Evolutionary conservation across 2,329 filamentous ascomycete genomes (phyloP).

Genomic region (Colletotrichum echinochloae): DNA sequence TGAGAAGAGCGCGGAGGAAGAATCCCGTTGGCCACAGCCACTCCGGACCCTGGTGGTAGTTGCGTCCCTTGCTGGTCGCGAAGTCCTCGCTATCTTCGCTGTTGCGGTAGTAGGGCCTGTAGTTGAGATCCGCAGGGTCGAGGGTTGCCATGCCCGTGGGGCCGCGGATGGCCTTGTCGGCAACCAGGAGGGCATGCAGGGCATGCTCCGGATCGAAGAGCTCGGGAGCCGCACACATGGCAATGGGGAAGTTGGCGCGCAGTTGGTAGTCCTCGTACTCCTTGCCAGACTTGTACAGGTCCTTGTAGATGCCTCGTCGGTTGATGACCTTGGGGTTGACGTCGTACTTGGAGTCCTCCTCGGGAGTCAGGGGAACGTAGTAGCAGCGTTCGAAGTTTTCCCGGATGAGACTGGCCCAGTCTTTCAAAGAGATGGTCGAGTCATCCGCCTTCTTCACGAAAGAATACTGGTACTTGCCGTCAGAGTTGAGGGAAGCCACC

Average conservation of each 20-base stretch:
- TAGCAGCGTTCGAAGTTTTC: conserved; percentile 92
- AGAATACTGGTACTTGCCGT: conserved; percentile 78
- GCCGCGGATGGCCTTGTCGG: conserved; percentile 83
- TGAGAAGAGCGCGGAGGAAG: conserved; percentile 90
- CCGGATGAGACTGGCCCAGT: conserved; percentile 86
- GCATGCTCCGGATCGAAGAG: conserved; percentile 86
- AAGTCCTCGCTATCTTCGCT: conserved; percentile 93
- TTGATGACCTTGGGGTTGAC: conserved; percentile 85
- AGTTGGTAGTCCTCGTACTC: conserved; percentile 98
- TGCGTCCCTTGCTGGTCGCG: conserved; percentile 90
- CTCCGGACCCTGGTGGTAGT: conserved; percentile 98
- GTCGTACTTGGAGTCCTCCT: conserved; percentile 82
- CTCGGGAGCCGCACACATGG: conserved; percentile 92
- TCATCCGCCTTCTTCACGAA: conserved; percentile 77
- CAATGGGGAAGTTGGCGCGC: conserved; percentile 92
- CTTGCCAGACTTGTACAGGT: conserved; percentile 92
- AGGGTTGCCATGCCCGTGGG: conserved; percentile 96
- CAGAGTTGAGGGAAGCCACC: conserved; percentile 75
- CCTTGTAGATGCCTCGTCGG: conserved; percentile 97
- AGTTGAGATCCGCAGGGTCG: conserved; percentile 92
- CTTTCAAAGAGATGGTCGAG: conserved; percentile 72
- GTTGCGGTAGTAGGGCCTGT: conserved; percentile 94
- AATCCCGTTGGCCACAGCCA: conserved; percentile 99
- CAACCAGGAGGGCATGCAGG: conserved; percentile 80
- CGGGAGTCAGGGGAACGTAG: conserved; percentile 78